These are phyloP conservation scores for Penicillium cosmopolitanum DNA, from an alignment of 495 filamentous ascomycete species.

Conservation along the genomic window DNA sequence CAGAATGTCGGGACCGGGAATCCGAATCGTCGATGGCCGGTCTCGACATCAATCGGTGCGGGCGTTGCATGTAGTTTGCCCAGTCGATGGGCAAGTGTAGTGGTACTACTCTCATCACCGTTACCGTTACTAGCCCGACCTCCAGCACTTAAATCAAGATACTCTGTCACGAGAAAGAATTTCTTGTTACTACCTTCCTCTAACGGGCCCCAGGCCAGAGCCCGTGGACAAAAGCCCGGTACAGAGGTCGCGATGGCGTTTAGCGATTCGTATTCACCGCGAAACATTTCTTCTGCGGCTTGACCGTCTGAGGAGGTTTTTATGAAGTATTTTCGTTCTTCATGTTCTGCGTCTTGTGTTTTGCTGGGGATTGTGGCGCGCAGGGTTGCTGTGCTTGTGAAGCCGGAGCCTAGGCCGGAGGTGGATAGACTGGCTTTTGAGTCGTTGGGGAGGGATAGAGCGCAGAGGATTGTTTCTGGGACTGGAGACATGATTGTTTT, in stretches of 20 bases:
- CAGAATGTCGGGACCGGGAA: slow-evolving; percentile 86
- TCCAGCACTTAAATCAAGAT: slow-evolving; percentile 61
- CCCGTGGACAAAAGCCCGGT: slow-evolving; percentile 73
- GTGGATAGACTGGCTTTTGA: slow-evolving; percentile 57
- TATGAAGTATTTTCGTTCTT: slow-evolving; percentile 72
- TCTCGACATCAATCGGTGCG: slow-evolving; percentile 59
- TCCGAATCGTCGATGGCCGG: slow-evolving; percentile 67
- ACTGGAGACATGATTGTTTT: slow-evolving; percentile 37
- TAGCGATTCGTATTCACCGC: slow-evolving; percentile 81
- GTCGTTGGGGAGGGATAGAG: slow-evolving; percentile 65
- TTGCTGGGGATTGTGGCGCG: slow-evolving; percentile 45
- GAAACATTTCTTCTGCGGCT: slow-evolving; percentile 76
- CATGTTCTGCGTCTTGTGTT: slow-evolving; percentile 31
- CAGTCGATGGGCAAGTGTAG: slow-evolving; percentile 70
- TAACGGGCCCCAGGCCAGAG: slow-evolving; percentile 70
- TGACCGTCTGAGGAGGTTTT: slow-evolving; percentile 68
- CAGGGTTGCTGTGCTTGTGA: slow-evolving; percentile 74
- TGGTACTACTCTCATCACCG: slow-evolving; percentile 26
- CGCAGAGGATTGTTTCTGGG: slow-evolving; percentile 62
- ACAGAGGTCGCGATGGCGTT: slow-evolving; percentile 75
- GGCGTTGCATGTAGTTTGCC: slow-evolving; percentile 80
- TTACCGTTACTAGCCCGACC: background rate
- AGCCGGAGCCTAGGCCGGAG: slow-evolving; percentile 69
- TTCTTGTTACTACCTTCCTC: slow-evolving; percentile 46
- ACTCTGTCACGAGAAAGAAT: slow-evolving; percentile 81